Evolutionary conservation across 2,329 filamentous ascomycete species (phyloP), one percentile per base, ranked within the genome.

Genomic region (Colletotrichum liaoningense): DNA sequence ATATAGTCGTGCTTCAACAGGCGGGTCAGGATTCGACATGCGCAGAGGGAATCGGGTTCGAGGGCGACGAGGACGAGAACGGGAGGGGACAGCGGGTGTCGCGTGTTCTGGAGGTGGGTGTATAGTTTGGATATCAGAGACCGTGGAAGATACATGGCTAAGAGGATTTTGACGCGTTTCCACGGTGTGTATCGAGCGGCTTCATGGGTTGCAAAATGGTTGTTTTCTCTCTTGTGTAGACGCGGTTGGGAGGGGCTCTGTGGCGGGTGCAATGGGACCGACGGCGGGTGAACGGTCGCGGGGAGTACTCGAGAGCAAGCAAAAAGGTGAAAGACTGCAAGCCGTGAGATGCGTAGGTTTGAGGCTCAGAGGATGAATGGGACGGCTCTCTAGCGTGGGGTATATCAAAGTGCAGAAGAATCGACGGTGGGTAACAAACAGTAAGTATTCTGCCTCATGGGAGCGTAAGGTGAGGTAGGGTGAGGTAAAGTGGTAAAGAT

Each of bases 1-100:
- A 99, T 97, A 81, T 97, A 98, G 86, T 99, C 97, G 87, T 96
- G 93, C 84, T 97, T 98, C 74, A 99, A 88, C n/a, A 99, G 89
- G 63, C 93, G 90, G 3, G 96, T 97, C 60, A 99, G 91, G 74
- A 99, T 98, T 74, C 95, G 95, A 82, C 95, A 97, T 75, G 95
- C 97, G 84, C 96, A 98, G 75, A 99, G 91, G 75, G 97, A 94
- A 85, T 99, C 97, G 68, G 97, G 95, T 80, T 98, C 96, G 81
- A 98, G 93, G 46, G 96, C 94, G 76, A 95, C 95, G 69, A 99
- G 93, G 75, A 99, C 91, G 30, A 98, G 89, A 67, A 98, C 95
- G 0, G 95, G 95, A 52, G 96, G 94, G 22, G 95, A 97, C 64
- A 96, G 91, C n/a, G 95, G 93, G 81, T 98, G 94, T 77, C 95